Conservation (phyloP, 345 rosid genomes). For the Bruguiera sexangula region DNA sequence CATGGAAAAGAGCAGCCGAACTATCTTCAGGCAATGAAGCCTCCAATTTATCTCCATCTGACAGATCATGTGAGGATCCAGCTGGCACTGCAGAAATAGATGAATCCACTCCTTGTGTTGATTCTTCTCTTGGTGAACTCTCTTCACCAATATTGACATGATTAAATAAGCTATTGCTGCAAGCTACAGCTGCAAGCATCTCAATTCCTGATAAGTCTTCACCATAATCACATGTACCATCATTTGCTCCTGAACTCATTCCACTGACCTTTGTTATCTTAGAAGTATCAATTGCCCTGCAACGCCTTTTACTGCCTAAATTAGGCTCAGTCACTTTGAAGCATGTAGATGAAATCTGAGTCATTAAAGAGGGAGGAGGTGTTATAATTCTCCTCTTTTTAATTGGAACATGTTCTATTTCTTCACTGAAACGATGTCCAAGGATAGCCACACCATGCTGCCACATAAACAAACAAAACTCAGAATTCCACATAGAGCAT, state of each 20-base stretch:
- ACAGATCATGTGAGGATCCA: conserved; percentile 16
- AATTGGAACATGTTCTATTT: conserved; percentile 43
- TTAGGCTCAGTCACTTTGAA: conserved; percentile 21
- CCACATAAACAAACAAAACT: conserved; percentile 15
- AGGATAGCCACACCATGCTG: conserved; percentile 57
- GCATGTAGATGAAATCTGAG: conserved; percentile 10
- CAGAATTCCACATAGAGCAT: conserved; percentile 5
- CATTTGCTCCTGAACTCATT: conserved; percentile 11
- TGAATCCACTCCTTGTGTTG: conserved; percentile 14
- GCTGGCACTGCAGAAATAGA: conserved; percentile 14
- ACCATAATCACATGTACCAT: conserved; percentile 21
- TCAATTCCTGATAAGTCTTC: conserved; percentile 60
- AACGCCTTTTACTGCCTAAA: conserved; percentile 5
- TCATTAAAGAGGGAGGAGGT: conserved; percentile 28
- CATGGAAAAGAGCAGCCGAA: conserved; percentile 12
- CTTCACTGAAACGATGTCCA: conserved; percentile 45
- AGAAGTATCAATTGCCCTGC: conserved; percentile 8
- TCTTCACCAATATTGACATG: conserved; percentile 20
- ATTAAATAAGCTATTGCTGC: conserved; percentile 33
- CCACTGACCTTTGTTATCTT: conserved; percentile 4
- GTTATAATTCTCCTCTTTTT: conserved; percentile 46
- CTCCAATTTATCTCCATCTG: conserved; percentile 17
- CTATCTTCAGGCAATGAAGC: conserved; percentile 25
- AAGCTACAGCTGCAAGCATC: conserved; percentile 56
- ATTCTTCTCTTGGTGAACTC: conserved; percentile 13